A percentile compares a stretch with the other conserved stretches of the same genome.
Evolutionary conservation across 176 grass and related monocot species (phyloP).

Genomic region (Otatea glauca): DNA sequence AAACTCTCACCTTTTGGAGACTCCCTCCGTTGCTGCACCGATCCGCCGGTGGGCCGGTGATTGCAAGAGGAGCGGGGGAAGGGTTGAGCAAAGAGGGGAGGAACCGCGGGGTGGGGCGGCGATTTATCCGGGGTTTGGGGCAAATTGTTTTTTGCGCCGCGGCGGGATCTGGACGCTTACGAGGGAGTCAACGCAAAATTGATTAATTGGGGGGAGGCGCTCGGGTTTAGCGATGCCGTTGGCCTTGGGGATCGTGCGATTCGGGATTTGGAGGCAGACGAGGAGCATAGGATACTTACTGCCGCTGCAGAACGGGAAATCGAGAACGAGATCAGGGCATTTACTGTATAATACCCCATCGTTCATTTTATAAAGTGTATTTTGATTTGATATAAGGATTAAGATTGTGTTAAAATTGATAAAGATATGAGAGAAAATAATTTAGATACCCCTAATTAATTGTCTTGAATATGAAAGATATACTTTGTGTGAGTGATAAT

Average conservation of each 20-base stretch:
- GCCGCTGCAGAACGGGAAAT: not conserved
- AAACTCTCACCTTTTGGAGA: constrained; percentile 29
- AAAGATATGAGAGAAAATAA: too few species aligned
- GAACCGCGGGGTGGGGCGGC: not conserved
- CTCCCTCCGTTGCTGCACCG: not conserved
- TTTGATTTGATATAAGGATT: too few species aligned
- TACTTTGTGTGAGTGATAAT: too few species aligned
- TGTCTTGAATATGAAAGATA: too few species aligned
- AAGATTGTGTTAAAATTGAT: too few species aligned
- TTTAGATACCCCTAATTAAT: too few species aligned
- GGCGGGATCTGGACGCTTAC: constrained; percentile 13
- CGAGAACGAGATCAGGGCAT: not conserved
- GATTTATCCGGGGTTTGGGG: constrained; percentile 29
- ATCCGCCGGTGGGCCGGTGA: not conserved
- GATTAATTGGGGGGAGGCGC: not conserved
- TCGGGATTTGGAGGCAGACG: not conserved
- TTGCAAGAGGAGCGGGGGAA: not conserved
- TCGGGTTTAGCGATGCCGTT: not conserved
- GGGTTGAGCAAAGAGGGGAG: not conserved
- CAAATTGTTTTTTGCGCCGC: constrained; percentile 23
- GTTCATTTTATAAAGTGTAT: too few species aligned
- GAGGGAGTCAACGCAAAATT: constrained; percentile 16
- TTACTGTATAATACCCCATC: too few species aligned
- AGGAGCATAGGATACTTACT: not conserved
- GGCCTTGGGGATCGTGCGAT: not conserved